Evolutionary conservation across 73 alveolate genomes (phyloP), one percentile per base, ranked within the genome.

Genomic region (Blepharisma japonicum): DNA sequence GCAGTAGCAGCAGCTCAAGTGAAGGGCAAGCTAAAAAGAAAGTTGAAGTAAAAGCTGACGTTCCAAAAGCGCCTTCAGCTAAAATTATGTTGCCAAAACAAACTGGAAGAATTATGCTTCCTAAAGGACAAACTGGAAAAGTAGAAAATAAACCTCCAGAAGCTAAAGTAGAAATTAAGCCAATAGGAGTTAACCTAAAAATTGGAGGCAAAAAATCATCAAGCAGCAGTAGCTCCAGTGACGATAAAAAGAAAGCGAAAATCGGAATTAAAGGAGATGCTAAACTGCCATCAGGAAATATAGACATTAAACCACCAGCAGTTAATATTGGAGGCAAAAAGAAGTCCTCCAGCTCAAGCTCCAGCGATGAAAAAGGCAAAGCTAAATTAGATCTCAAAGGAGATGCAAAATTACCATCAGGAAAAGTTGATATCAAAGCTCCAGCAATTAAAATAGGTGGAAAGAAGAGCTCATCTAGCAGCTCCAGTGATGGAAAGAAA

Each of bases 101-200:
- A 32, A 32, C 42, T 32, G 42, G 42, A 3, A 32, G 42, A 32
- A 32, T 32, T 32, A 32, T 32, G 42, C 42, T 32, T 32, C 42
- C 42, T 32, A 32, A 32, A 32, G 42, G 42, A 32, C 42, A 32
- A 32, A 51, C 66, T 2, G 74, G 48, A 61, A 61, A 61, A 61
- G 74, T 61, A 0, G 74, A 61, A 39, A 61, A 14, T 5, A 61
- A 61, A 61, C 50, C 47, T 14, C 74, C 74, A 18, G 23, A n/a
- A 8, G 46, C 18, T 2, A 53, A 53, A 53, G 67, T 53, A 14
- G 67, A 53, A 14, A 53, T 53, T 2, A 53, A 53, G 4, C 50
- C 46, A 14, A 4, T 39, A 61, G 23, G 23, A 1, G 38, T 25
- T n/a, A 39, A 61, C 2, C 2, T 61, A 2, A 51, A 51, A 18